Evolutionary conservation across 2,329 filamentous ascomycete genomes (phyloP).

Genomic region (Monosporascus sp.): DNA sequence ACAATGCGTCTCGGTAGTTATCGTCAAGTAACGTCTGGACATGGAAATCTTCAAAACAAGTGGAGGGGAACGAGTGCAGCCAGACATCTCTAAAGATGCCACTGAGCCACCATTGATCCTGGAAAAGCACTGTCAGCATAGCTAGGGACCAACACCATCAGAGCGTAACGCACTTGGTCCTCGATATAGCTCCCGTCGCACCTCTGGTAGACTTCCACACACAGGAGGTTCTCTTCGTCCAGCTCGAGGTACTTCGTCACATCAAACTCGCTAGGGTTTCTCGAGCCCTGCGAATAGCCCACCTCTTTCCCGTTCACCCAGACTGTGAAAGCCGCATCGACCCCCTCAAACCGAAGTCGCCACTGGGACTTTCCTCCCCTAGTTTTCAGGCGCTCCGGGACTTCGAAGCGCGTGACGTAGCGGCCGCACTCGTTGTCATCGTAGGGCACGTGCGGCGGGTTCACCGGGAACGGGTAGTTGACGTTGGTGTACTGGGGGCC

Average conservation of each 20-base stretch:
- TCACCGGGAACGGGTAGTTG: conserved; percentile 56
- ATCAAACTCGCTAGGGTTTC: conserved; percentile 71
- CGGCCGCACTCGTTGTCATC: conserved; percentile 62
- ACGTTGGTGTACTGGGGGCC: conserved; percentile 61
- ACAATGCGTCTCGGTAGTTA: conserved; percentile 46
- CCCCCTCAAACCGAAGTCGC: conserved; percentile 68
- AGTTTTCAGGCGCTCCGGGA: conserved; percentile 37
- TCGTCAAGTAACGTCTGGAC: conserved; percentile 51
- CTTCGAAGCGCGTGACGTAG: conserved; percentile 53
- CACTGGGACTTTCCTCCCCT: conserved; percentile 45
- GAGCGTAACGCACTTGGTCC: conserved; percentile 41
- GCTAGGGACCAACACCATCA: background rate
- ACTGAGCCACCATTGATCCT: conserved; percentile 64
- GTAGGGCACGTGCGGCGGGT: conserved; percentile 59
- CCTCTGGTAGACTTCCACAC: conserved; percentile 66
- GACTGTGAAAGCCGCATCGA: conserved; percentile 66
- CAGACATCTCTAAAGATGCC: conserved; percentile 67
- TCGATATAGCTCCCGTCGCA: conserved; percentile 70
- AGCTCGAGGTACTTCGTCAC: conserved; percentile 47
- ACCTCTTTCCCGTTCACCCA: conserved; percentile 64
- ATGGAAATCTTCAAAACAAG: conserved; percentile 50
- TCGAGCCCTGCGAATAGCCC: conserved; percentile 67
- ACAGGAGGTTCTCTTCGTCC: conserved; percentile 47
- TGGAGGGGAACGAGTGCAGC: conserved; percentile 55
- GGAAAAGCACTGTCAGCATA: conserved; percentile 1